A percentile compares a stretch with the other conserved stretches of the same genome.
Evolutionary conservation across 2,329 filamentous ascomycete species (phyloP).

Genomic region (Penicillium sp.): DNA sequence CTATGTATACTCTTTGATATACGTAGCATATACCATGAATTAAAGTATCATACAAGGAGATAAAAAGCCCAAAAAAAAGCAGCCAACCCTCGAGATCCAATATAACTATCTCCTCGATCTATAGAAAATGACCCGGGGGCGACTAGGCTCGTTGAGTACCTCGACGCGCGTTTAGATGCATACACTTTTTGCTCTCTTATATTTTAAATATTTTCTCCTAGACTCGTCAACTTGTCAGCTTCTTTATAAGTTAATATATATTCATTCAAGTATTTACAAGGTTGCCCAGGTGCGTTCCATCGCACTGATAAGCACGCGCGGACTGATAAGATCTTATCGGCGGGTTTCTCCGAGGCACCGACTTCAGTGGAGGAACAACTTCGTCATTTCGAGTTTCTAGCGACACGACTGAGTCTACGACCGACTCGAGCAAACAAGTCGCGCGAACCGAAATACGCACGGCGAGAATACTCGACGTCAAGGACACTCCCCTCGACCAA

Average conservation of each 20-base stretch:
- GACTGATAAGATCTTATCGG: constrained; percentile 26
- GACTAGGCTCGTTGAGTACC: background rate
- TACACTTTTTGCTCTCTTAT: background rate
- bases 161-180: background rate
- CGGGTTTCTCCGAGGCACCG: constrained; percentile 23
- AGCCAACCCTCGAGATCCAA: background rate
- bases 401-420: background rate
- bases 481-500: background rate
- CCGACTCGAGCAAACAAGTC: background rate
- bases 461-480: background rate
- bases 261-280: background rate
- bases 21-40: too few relatives aligned
- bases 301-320: background rate
- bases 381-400: constrained; percentile 17
- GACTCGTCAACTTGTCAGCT: background rate
- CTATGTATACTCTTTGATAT: background rate
- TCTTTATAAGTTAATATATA: background rate
- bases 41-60: background rate
- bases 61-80: background rate
- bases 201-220: background rate
- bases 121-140: background rate
- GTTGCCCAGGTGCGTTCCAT: background rate
- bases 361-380: constrained; percentile 11
- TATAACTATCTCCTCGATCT: background rate
- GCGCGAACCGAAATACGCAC: background rate